phyloP scores from a whole-genome alignment of 1,284 basidiomycete genomes.

The Ustilago cynodontis region DNA sequence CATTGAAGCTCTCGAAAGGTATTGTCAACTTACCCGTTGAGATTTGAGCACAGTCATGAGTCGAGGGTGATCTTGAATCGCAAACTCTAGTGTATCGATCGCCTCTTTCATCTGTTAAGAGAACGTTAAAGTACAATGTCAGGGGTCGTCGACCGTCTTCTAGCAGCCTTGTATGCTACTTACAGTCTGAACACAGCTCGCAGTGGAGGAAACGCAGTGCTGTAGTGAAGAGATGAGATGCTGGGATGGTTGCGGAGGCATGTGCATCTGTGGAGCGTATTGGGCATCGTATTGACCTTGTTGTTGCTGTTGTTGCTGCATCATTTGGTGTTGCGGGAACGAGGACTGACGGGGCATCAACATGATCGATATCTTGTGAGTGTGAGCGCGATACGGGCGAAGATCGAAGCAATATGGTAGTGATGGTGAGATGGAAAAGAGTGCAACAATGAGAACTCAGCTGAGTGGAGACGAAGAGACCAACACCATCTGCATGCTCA shows the following conservation, averaged over 20 bases:
- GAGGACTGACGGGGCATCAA: slow-evolving; percentile 39
- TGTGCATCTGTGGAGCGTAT: slow-evolving; percentile 21
- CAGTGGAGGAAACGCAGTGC: slow-evolving; percentile 35
- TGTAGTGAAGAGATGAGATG: slow-evolving; percentile 43
- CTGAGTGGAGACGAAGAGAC: slow-evolving; percentile 9
- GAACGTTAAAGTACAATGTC: not conserved
- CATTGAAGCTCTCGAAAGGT: too few relatives aligned
- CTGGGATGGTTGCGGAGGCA: slow-evolving; percentile 37
- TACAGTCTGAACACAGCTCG: slow-evolving; percentile 38
- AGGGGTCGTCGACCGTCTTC: not conserved
- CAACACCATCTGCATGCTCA: slow-evolving; percentile 17
- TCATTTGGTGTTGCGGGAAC: slow-evolving; percentile 25
- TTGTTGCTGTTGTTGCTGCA: slow-evolving; percentile 17
- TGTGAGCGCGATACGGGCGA: too few relatives aligned
- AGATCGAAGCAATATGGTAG: too few relatives aligned
- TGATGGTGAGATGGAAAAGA: not conserved
- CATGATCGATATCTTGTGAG: slow-evolving; percentile 1
- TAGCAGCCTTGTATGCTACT: not conserved
- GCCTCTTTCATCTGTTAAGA: slow-evolving; percentile 39
- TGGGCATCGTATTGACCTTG: slow-evolving; percentile 20
- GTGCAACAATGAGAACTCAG: too few relatives aligned
- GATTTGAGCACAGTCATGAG: slow-evolving; percentile 50
- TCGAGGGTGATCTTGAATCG: slow-evolving; percentile 47
- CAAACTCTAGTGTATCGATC: slow-evolving; percentile 38
- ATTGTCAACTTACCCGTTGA: slow-evolving; percentile 39